Base-by-base conservation (phyloP, 805 yeast species). In the Saturnispora sekii region DNA sequence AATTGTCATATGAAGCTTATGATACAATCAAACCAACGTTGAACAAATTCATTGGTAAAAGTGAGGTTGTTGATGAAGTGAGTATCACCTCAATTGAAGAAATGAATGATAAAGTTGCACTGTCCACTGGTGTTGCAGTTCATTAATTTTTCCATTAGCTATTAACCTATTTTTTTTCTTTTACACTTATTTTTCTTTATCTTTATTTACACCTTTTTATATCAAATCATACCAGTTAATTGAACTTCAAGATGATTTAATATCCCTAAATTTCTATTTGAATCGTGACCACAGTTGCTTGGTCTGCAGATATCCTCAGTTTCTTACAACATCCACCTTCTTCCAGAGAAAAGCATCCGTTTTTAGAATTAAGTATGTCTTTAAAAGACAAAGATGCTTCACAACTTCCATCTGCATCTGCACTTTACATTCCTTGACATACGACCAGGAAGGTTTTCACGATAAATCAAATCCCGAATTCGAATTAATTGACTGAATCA, bases 381-480 rank as follows among this genome's bases (percentile, higher is more conserved):
- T 21, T 2, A 21, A 21, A 21, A 21, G 4, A 21, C 26, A 8
- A 8, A 6, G 7, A 21, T 21, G 26, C 26, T 21, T 6, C 8
- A 4, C n/a, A n/a, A n/a, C n/a, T n/a, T n/a, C n/a, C n/a, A n/a
- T n/a, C n/a, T n/a, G n/a, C n/a, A n/a, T n/a, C n/a, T n/a, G n/a
- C n/a, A n/a, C n/a, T n/a, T n/a, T n/a, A n/a, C n/a, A n/a, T n/a
- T n/a, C n/a, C n/a, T n/a, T n/a, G n/a, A n/a, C n/a, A 29, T 30
- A 26, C 39, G 35, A 21, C 26, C 10, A 32, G 33, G 10, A 26
- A 16, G 26, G 17, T 16, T 29, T 44, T 38, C n/a, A 81, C 0
- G 86, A 78, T 48, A 90, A 69, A 54, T 90, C 97, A 60, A 90
- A 90, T 2, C 97, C 84, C 1, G 96, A 88, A 3, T 80, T 87